phyloP scores from a whole-genome alignment of 768 basidiomycete genomes.

The Boletus sp. region DNA sequence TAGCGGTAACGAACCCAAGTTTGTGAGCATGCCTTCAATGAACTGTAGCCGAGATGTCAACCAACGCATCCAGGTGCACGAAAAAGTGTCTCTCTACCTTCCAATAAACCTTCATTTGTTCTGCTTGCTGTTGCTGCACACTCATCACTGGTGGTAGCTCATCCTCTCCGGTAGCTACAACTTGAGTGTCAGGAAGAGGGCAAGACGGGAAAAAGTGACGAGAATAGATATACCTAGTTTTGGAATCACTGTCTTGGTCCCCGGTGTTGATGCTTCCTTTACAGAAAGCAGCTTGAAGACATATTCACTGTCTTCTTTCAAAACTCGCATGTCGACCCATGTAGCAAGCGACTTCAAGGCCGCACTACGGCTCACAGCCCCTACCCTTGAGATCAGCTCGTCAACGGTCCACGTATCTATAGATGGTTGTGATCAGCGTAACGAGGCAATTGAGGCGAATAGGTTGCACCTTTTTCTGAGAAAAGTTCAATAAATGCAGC shows the following conservation, averaged over 20 bases:
- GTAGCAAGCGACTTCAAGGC: slow-evolving; percentile 75
- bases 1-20: slow-evolving; percentile 70
- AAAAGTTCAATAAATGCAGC: slow-evolving; percentile 91
- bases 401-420: slow-evolving; percentile 70
- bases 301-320: slow-evolving; percentile 65
- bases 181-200: background rate
- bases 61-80: background rate
- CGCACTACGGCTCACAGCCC: slow-evolving; percentile 59
- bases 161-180: slow-evolving; percentile 39
- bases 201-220: background rate
- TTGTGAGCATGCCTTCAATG: slow-evolving; percentile 90
- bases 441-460: background rate
- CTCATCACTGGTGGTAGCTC: slow-evolving; percentile 49
- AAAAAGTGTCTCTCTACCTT: slow-evolving; percentile 48
- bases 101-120: slow-evolving; percentile 88
- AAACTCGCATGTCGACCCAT: slow-evolving; percentile 81
- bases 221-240: slow-evolving; percentile 24
- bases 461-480: slow-evolving; percentile 55
- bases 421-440: background rate
- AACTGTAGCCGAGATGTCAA: slow-evolving; percentile 46
- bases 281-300: slow-evolving; percentile 66
- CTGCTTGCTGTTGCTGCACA: slow-evolving; percentile 72
- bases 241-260: slow-evolving; percentile 17
- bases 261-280: slow-evolving; percentile 44
- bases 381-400: slow-evolving; percentile 63